Evolutionary conservation across 1,284 basidiomycete species (phyloP), one percentile per base, ranked within the genome.

Genomic region (Dichomitus squalens): DNA sequence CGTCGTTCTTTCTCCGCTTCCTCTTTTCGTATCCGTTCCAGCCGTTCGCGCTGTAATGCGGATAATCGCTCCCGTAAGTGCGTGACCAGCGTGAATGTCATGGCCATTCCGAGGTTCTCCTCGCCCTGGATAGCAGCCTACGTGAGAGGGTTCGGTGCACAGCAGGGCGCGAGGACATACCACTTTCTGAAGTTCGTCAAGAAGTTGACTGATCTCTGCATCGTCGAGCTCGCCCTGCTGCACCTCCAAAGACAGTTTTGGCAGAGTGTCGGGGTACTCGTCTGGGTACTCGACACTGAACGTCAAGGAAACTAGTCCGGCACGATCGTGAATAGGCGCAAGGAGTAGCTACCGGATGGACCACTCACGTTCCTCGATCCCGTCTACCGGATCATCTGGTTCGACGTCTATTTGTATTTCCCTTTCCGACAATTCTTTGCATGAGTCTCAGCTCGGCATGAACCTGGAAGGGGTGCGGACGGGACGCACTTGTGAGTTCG

Each of bases 41-140:
- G 77, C 59, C 92, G 83, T 44, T 77, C 71, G 44, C 80, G 80
- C 41, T 93, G 82, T 31, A 96, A 74, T 14, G 72, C 70, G 3
- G 87, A 84, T 12, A 98, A 76, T 49, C 86, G 81, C 71, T 98
- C 96, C 60, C 92, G 83, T 44, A 98, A 81, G 66, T 93, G 90
- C 2, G 93, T 90, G 4, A 95, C 91, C 6, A 99, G 80, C 0
- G 96, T 94, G 70, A 98, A 99, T 11, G 95, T 96, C 95, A 98
- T 98, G 2, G 96, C 95, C 90, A 98, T 96, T 36, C 95, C 95
- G 23, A 95, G 70, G 66, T 93, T 96, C 69, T 98, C 95, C 69
- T 91, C 85, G 27, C 90, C 95, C 93, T 95, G 63, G 16, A 61
- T 16, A 49, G n/a, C 23, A 7, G 11, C 31, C 43, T 44, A 38